Evolutionary conservation across 2,329 filamentous ascomycete species (phyloP).

Genomic region (Blastomyces percursus): DNA sequence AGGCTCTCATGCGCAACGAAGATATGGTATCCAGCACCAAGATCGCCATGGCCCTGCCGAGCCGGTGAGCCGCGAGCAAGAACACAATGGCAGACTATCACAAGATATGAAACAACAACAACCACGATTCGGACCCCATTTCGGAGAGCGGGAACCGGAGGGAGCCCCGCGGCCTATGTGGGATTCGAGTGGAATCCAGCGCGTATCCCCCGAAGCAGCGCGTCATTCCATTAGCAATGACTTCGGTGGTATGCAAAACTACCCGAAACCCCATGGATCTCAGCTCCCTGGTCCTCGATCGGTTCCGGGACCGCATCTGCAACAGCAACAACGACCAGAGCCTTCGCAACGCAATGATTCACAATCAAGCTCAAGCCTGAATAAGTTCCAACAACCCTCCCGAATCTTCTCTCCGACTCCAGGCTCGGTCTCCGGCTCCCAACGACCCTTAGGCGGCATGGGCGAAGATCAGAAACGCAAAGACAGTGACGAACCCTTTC

Average conservation of each 20-base stretch:
- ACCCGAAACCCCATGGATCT: conserved; percentile 33
- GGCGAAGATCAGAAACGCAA: conserved; percentile 33
- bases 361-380: conserved; percentile 16
- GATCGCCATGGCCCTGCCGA: conserved; percentile 28
- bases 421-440: conserved; percentile 19
- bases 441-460: conserved; percentile 13
- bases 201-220: conserved; percentile 29
- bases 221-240: conserved; percentile 25
- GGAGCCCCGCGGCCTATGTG: conserved; percentile 23
- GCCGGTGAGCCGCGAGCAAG: conserved; percentile 25
- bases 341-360: conserved; percentile 24
- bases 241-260: conserved; percentile 32
- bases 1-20: conserved; percentile 18
- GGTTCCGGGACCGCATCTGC: conserved; percentile 21
- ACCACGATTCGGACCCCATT: conserved; percentile 21
- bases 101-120: conserved; percentile 25
- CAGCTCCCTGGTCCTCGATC: conserved; percentile 27
- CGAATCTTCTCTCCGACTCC: conserved; percentile 28
- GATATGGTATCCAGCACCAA: conserved; percentile 25
- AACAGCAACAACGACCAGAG: conserved; percentile 27
- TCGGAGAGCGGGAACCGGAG: conserved; percentile 26
- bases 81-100: conserved; percentile 16
- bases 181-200: conserved; percentile 31
- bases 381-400: conserved; percentile 25
- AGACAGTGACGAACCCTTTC: conserved; percentile 46